Conservation (phyloP, 345 rosid species). For the Passiflora organensis region DNA sequence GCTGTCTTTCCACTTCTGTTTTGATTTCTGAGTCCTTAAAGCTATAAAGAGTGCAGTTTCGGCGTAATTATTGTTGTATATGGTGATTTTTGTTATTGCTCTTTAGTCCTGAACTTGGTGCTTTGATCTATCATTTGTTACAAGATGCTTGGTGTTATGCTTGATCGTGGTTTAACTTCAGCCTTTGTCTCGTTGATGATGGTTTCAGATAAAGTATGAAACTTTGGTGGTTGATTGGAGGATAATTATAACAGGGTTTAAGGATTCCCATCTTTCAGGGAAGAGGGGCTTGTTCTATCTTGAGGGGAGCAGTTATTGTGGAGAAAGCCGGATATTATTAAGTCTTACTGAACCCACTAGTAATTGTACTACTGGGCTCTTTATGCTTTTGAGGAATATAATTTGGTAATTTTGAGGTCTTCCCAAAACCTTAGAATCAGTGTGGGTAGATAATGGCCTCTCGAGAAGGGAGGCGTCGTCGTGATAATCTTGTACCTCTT, state of each 20-base stretch:
- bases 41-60: too few species aligned
- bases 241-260: conserved; percentile 2
- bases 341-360: conserved; percentile 7
- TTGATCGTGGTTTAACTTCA: conserved; percentile 9
- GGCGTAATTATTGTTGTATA: background rate
- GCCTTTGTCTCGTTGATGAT: conserved; percentile 1
- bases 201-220: conserved; percentile 37
- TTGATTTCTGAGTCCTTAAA: too few species aligned
- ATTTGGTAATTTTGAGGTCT: conserved; percentile 22
- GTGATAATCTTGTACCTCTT: conserved; percentile 65
- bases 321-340: conserved; percentile 1
- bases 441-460: conserved; percentile 45
- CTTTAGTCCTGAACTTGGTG: background rate
- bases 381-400: conserved; percentile 16
- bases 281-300: conserved; percentile 6
- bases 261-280: conserved; percentile 7
- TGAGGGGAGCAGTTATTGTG: conserved; percentile 6
- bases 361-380: conserved; percentile 7
- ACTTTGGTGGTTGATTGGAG: conserved; percentile 7
- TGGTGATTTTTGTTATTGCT: conserved; percentile 4
- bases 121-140: background rate
- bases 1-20: too few species aligned
- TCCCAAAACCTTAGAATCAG: conserved; percentile 6
- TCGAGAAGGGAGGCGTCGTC: conserved; percentile 46
- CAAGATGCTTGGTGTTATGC: background rate